Evolutionary conservation across 176 grass and related monocot species (phyloP).

Genomic region (Triticum urartu): DNA sequence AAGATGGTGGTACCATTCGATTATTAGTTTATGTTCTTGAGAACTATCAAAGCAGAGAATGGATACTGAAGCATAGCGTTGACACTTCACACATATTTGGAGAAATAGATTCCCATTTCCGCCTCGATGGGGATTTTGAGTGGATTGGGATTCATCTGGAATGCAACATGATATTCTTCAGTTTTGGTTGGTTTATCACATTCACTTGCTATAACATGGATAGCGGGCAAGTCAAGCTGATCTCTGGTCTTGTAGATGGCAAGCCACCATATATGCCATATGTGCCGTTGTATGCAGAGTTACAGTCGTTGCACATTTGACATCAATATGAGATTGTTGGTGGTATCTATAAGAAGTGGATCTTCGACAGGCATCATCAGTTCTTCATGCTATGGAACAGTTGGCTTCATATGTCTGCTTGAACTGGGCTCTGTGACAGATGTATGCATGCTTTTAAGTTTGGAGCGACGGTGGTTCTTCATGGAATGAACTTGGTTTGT

Average conservation of each 20-base stretch:
- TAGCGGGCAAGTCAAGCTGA: not conserved
- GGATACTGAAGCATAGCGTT: too few relatives aligned
- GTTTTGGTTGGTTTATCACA: not conserved
- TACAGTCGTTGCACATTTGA: not conserved
- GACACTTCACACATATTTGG: too few relatives aligned
- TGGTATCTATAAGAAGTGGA: not conserved
- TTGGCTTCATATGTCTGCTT: not conserved
- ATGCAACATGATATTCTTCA: not conserved
- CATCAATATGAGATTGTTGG: not conserved
- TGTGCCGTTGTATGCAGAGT: not conserved
- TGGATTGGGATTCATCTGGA: not conserved
- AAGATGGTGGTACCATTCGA: too few relatives aligned
- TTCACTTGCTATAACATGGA: not conserved
- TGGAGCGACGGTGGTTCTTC: not conserved
- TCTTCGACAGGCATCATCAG: not conserved
- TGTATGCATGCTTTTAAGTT: not conserved
- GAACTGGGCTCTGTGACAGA: not conserved
- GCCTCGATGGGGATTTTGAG: not conserved
- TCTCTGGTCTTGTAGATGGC: not conserved
- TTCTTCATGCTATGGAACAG: not conserved
- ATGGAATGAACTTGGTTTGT: not conserved
- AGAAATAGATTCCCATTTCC: not conserved
- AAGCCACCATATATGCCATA: not conserved
- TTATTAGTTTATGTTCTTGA: too few relatives aligned
- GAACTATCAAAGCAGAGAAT: too few relatives aligned